phyloP scores from a whole-genome alignment of 768 basidiomycete species.

The Pisolithus tinctorius region DNA sequence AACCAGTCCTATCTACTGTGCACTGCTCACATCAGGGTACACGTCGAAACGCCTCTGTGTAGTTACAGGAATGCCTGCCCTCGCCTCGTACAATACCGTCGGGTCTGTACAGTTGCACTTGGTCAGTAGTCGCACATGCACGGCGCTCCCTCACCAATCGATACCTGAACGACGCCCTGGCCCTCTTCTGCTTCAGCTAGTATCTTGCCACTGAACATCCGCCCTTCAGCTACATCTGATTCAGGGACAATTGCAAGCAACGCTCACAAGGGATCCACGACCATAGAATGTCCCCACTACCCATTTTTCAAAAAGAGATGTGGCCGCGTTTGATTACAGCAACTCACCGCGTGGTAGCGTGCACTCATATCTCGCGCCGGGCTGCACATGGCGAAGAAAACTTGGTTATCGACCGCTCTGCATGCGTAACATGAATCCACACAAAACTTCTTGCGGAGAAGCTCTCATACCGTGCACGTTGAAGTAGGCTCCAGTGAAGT shows the following conservation, averaged over 20 bases:
- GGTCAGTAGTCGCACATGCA: background rate
- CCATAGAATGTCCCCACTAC: conserved; percentile 87
- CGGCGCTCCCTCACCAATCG: conserved; percentile 59
- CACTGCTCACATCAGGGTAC: conserved; percentile 63
- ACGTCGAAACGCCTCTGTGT: conserved; percentile 89
- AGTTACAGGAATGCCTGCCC: conserved; percentile 88
- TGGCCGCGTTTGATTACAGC: background rate
- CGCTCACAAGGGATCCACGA: conserved; percentile 83
- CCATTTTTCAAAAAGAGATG: background rate
- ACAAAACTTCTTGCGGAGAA: background rate
- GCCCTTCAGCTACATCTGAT: conserved; percentile 2
- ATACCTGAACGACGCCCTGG: conserved; percentile 72
- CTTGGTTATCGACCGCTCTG: conserved; percentile 94
- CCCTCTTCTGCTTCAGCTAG: conserved; percentile 67
- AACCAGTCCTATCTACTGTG: background rate
- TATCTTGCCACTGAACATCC: conserved; percentile 56
- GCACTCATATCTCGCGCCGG: conserved; percentile 82
- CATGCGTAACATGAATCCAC: conserved; percentile 7
- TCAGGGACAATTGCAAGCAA: background rate
- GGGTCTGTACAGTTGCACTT: conserved; percentile 45
- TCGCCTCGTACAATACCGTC: conserved; percentile 52
- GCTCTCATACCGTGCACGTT: conserved; percentile 60
- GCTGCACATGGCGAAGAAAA: conserved; percentile 95
- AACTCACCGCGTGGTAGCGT: conserved; percentile 79
- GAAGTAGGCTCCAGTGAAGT: conserved; percentile 91